Conservation (phyloP, 345 rosid species). For the Theobroma cacao region DNA sequence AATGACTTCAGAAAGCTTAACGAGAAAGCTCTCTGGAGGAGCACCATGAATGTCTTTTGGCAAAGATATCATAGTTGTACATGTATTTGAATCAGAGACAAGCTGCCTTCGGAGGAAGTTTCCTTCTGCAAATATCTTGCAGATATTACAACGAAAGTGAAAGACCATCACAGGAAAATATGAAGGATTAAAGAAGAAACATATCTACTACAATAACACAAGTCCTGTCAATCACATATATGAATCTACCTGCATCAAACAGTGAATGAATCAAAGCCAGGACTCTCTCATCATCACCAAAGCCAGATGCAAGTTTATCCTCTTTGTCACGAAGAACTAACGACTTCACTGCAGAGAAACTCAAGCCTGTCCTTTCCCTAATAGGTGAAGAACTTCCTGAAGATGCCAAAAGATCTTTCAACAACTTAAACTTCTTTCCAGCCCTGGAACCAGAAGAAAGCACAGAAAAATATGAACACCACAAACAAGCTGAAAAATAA, state of each 20-base stretch:
- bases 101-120: slow-evolving; percentile 71
- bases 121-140: slow-evolving; percentile 78
- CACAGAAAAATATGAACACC: slow-evolving; percentile 11
- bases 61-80: slow-evolving; percentile 36
- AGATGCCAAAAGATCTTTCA: slow-evolving; percentile 76
- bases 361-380: slow-evolving; percentile 76
- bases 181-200: slow-evolving; percentile 2
- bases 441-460: slow-evolving; percentile 39
- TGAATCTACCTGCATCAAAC: slow-evolving; percentile 66
- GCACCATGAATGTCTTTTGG: slow-evolving; percentile 83
- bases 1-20: slow-evolving; percentile 86
- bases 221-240: slow-evolving; percentile 11
- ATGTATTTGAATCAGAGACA: slow-evolving; percentile 45
- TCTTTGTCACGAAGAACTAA: slow-evolving; percentile 93
- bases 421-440: slow-evolving; percentile 63
- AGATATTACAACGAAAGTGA: slow-evolving; percentile 62
- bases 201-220: neutral
- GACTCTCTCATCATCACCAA: slow-evolving; percentile 68
- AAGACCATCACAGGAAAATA: slow-evolving; percentile 48
- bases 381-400: slow-evolving; percentile 79
- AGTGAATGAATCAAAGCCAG: slow-evolving; percentile 47
- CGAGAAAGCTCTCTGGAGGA: slow-evolving; percentile 74
- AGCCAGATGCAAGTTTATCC: slow-evolving; percentile 55
- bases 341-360: slow-evolving; percentile 84
- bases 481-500: slow-evolving; percentile 11